These are phyloP conservation scores for Lactarius vividus DNA, from an alignment of 768 basidiomycete genomes.

Conservation along the genomic window DNA sequence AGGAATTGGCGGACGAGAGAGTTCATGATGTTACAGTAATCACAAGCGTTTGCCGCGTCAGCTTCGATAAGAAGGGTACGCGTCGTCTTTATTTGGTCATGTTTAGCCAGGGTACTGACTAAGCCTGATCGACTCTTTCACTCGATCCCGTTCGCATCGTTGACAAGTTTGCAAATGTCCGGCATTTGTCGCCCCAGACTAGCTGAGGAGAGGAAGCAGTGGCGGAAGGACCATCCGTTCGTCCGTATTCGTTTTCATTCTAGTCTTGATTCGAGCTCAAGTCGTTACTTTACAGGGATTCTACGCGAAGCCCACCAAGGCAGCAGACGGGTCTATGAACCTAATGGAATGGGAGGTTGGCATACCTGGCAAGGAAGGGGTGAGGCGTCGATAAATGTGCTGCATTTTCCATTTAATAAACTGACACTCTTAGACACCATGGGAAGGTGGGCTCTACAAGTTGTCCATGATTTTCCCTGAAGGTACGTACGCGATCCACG, in stretches of 20 bases:
- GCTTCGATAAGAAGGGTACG: background rate
- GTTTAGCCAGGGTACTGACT: slow-evolving; percentile 1
- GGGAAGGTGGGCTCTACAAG: slow-evolving; percentile 97
- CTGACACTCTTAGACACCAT: slow-evolving; percentile 66
- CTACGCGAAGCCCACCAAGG: slow-evolving; percentile 91
- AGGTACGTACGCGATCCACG: slow-evolving; percentile 47
- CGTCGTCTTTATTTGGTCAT: slow-evolving; percentile 23
- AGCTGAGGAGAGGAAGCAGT: slow-evolving; percentile 96
- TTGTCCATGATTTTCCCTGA: slow-evolving; percentile 95
- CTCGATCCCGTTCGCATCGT: background rate
- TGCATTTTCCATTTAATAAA: background rate
- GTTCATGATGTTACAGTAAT: slow-evolving; percentile 53
- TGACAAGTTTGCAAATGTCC: slow-evolving; percentile 51
- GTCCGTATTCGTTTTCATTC: slow-evolving; percentile 50
- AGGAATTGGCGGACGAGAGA: slow-evolving; percentile 64
- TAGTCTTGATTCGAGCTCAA: slow-evolving; percentile 6
- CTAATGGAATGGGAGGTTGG: slow-evolving; percentile 99
- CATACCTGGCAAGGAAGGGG: slow-evolving; percentile 88
- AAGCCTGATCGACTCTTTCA: background rate
- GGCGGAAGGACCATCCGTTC: slow-evolving; percentile 98
- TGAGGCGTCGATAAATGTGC: slow-evolving; percentile 41
- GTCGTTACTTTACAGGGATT: slow-evolving; percentile 66
- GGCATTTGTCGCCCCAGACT: slow-evolving; percentile 92
- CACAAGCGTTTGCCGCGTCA: slow-evolving; percentile 15
- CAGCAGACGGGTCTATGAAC: slow-evolving; percentile 90